Evolutionary conservation across 1,284 basidiomycete species (phyloP).

Genomic region (Hemileia vastatrix): DNA sequence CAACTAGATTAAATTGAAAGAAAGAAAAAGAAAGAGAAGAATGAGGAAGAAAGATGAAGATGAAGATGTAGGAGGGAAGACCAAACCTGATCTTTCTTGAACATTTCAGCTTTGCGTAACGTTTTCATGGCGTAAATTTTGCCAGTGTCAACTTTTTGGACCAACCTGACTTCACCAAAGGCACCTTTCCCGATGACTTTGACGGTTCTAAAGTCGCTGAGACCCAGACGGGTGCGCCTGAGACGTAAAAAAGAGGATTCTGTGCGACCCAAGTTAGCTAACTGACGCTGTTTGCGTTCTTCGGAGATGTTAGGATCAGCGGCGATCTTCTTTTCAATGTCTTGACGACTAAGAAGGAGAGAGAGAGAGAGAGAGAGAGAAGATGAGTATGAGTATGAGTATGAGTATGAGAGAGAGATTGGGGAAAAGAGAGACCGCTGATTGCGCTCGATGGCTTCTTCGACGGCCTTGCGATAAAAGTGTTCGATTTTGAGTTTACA

Average conservation of each 20-base stretch:
- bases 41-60: not conserved
- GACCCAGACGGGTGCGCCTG: conserved; percentile 79
- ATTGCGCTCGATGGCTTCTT: conserved; percentile 80
- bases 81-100: conserved; percentile 90
- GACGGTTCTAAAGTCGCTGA: conserved; percentile 88
- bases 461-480: conserved; percentile 91
- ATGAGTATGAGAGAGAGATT: not conserved
- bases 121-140: conserved; percentile 99
- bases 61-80: not conserved
- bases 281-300: conserved; percentile 79
- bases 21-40: not conserved
- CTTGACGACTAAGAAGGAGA: conserved; percentile 19
- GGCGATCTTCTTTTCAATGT: conserved; percentile 15
- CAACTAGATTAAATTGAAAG: conserved; percentile 52
- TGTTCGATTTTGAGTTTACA: conserved; percentile 96
- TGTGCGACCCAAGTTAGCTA: conserved; percentile 77
- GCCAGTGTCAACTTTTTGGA: conserved; percentile 92
- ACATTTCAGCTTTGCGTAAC: conserved; percentile 94
- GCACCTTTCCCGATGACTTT: conserved; percentile 99
- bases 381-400: not conserved
- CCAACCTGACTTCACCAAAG: conserved; percentile 91
- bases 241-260: conserved; percentile 72
- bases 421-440: conserved; percentile 54
- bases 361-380: conserved; percentile 2
- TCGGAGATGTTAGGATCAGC: conserved; percentile 46